Evolutionary conservation across 768 basidiomycete species (phyloP), one percentile per base, ranked within the genome.

Genomic region (Mycena latifolia): DNA sequence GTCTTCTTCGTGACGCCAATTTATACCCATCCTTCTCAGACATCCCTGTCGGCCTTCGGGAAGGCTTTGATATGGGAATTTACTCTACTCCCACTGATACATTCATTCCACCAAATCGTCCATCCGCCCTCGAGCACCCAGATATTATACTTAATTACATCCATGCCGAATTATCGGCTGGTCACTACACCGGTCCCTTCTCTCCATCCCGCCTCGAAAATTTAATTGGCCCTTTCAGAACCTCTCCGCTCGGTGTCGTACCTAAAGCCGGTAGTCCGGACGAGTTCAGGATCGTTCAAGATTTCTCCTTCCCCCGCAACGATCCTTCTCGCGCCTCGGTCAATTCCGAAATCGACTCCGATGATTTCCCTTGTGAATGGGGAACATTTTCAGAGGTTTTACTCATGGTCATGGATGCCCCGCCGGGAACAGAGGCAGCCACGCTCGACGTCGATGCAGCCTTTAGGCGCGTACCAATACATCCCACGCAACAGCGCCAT

Each of bases 371-470:
- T 5, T 74, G 70, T 52, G 64, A 71, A 5, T 79, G 78, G 78
- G 74, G 78, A 0, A 77, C 77, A 0, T 79, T 79, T 47, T 56
- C 62, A 0, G 62, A 72, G 3, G 70, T 70, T 46, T 72, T 48
- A 18, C 55, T 70, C 0, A 29, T 75, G 5, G 69, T 80, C 0
- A 67, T 72, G 11, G 53, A 71, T 24, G 74, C 77, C 0, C 82
- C 82, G 0, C 62, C 68, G 0, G 78, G 77, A 15, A 66, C 79
- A 0, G 68, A 78, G 56, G 82, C 73, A 0, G 75, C 81, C 0
- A 76, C 79, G 0, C 76, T 79, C 41, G 81, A 84, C 50, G 74
- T 83, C 3, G 74, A 78, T 37, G 63, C 78, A 0, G 78, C 81
- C 12, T 80, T 77, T 55, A 65, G 77, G 10, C 70, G 69, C 47